phyloP scores from a whole-genome alignment of 1,284 basidiomycete genomes.

The Fomitiporia mediterranea region DNA sequence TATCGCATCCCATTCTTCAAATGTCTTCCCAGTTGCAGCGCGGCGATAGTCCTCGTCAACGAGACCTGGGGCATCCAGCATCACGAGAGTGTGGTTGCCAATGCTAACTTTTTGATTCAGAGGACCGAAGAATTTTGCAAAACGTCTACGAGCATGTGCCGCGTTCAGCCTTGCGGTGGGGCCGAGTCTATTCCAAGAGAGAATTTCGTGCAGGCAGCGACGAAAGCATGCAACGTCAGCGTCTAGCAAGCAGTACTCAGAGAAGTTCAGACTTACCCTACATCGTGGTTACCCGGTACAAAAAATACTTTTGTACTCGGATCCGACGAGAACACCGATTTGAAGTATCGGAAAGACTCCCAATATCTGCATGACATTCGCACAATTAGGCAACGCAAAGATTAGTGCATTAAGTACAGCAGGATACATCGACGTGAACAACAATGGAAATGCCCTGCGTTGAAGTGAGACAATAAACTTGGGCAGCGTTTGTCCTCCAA shows the following conservation, averaged over 20 bases:
- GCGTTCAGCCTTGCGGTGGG: conserved; percentile 30
- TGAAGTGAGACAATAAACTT: not conserved
- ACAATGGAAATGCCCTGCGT: not conserved
- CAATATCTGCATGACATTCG: not conserved
- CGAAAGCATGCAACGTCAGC: not conserved
- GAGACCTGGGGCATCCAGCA: conserved; percentile 72
- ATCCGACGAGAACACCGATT: conserved; percentile 49
- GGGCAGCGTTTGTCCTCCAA: too few species aligned
- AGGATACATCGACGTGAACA: not conserved
- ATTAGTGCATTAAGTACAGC: not conserved
- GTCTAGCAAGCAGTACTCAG: not conserved
- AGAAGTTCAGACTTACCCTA: conserved; percentile 48
- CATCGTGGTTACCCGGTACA: conserved; percentile 85
- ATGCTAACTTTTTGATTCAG: conserved; percentile 50
- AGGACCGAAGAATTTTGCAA: conserved; percentile 61
- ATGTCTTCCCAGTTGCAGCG: conserved; percentile 44
- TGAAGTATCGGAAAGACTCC: conserved; percentile 36
- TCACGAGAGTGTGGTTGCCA: conserved; percentile 66
- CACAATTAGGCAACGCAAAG: not conserved
- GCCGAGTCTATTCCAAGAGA: not conserved
- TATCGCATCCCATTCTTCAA: conserved; percentile 58
- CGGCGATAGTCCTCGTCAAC: conserved; percentile 74
- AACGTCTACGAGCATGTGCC: conserved; percentile 56
- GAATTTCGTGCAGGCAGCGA: too few species aligned
- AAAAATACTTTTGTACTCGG: conserved; percentile 49